Percentiles rank a stretch among this genome's conserved stretches.
Evolutionary conservation across 176 grass and related monocot genomes (phyloP).

Genomic region (Zizania latifolia): DNA sequence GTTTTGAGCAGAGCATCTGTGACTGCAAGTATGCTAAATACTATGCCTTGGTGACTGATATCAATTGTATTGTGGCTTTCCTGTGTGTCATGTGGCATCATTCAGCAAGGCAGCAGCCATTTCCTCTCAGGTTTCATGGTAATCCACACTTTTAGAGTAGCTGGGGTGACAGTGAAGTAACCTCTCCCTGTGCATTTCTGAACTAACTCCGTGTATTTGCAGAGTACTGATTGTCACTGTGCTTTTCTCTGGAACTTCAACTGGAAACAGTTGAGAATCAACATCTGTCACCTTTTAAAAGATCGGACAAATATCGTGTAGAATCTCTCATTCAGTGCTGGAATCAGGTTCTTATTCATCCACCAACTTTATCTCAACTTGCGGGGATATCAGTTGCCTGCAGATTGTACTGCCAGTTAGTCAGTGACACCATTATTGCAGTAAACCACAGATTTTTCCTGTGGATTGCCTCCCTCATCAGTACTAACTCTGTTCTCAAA

Average conservation of each 20-base stretch:
- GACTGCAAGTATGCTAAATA: neutral
- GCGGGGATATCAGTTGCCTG: neutral
- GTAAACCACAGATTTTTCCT: neutral
- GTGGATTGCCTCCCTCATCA: no score
- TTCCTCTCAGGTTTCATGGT: neutral
- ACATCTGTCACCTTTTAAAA: conserved; percentile 27
- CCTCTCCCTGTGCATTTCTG: neutral
- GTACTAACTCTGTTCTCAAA: no score
- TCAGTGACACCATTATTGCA: neutral
- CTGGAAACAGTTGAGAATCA: conserved; percentile 21
- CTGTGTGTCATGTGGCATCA: neutral
- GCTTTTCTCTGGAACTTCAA: neutral
- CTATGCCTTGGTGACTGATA: neutral
- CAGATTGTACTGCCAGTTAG: neutral
- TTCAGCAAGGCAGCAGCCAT: neutral
- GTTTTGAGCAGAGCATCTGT: neutral
- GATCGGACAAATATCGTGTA: neutral
- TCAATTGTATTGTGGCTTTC: neutral
- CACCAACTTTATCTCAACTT: conserved; percentile 5
- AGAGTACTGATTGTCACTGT: neutral
- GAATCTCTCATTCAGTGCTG: conserved; percentile 13
- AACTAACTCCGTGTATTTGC: conserved; percentile 3
- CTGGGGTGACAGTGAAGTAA: neutral
- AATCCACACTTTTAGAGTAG: neutral
- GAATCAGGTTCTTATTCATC: conserved; percentile 39